Percentiles rank a stretch among this genome's conserved stretches.
phyloP scores from a whole-genome alignment of 208 protist species.

The Leishmania lainsoni region DNA sequence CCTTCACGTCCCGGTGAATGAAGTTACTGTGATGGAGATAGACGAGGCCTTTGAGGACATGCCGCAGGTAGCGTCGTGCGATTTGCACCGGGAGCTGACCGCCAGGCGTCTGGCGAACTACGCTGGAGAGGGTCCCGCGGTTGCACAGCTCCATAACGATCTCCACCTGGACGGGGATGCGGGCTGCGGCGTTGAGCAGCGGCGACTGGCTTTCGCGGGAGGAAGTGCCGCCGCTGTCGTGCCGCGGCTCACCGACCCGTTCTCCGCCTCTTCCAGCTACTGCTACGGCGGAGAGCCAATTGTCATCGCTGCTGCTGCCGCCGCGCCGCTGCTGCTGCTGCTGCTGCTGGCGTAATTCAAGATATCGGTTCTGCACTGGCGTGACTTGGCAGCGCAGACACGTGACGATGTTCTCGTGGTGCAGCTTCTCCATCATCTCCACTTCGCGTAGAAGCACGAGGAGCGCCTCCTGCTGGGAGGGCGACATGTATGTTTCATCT shows the following conservation, averaged over 20 bases:
- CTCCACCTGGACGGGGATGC: conserved; percentile 61
- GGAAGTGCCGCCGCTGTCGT: not conserved
- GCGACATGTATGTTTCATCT: conserved; percentile 35
- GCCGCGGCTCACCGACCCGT: not conserved
- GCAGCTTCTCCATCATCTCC: conserved; percentile 79
- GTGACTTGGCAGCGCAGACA: conserved; percentile 83
- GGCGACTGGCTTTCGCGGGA: conserved; percentile 1
- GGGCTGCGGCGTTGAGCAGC: conserved; percentile 6
- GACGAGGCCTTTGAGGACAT: conserved; percentile 79
- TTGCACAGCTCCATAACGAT: conserved; percentile 89
- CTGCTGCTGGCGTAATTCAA: conserved; percentile 21
- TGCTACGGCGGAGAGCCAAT: not conserved
- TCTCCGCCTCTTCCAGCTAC: not conserved
- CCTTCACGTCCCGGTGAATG: conserved; percentile 89
- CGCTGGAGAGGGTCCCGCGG: conserved; percentile 52
- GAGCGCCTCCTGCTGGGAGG: conserved; percentile 38
- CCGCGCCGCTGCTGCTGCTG: not conserved
- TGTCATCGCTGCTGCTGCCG: not conserved
- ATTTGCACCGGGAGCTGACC: conserved; percentile 47
- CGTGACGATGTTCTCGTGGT: conserved; percentile 84
- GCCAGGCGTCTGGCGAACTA: conserved; percentile 53
- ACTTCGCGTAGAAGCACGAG: conserved; percentile 69
- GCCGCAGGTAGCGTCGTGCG: conserved; percentile 60
- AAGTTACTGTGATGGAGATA: conserved; percentile 85
- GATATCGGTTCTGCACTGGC: conserved; percentile 35